Conservation (phyloP, 1,284 basidiomycete species). For the Marasmius tenuissimus region DNA sequence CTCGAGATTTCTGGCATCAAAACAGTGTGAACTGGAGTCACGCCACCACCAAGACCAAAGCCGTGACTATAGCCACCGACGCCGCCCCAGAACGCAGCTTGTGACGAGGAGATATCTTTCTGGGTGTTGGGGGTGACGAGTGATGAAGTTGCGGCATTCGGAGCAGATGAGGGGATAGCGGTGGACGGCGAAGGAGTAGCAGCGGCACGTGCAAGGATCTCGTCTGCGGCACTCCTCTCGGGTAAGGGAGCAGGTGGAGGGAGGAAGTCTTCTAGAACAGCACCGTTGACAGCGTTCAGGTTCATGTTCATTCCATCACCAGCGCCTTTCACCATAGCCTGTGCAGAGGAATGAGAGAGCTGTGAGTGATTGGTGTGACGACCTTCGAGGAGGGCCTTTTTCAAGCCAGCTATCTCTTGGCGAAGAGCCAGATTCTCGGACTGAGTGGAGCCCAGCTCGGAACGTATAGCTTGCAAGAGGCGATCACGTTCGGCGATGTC, state of each 20-base stretch:
- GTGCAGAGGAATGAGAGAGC: constrained; percentile 10
- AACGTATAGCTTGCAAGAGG: constrained; percentile 85
- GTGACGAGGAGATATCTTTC: constrained; percentile 75
- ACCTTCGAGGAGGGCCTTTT: constrained; percentile 74
- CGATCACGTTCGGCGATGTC: constrained; percentile 93
- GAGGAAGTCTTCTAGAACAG: constrained; percentile 31
- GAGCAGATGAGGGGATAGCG: constrained; percentile 13
- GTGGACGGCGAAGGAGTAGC: constrained; percentile 11
- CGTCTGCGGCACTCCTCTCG: constrained; percentile 35
- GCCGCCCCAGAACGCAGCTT: constrained; percentile 72
- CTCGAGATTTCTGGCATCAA: constrained; percentile 59
- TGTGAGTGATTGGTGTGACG: constrained; percentile 28
- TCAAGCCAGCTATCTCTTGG: constrained; percentile 82
- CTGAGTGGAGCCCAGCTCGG: constrained; percentile 78
- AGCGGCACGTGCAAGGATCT: constrained; percentile 26
- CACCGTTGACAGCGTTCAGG: constrained; percentile 13
- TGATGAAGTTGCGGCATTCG: constrained; percentile 21
- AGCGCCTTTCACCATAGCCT: constrained; percentile 12
- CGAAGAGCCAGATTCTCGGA: constrained; percentile 86
- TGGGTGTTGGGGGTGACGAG: constrained; percentile 74
- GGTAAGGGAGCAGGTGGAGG: constrained; percentile 48
- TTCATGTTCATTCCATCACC: constrained; percentile 21
- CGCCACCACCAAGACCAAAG: constrained; percentile 53
- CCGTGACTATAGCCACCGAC: constrained; percentile 31
- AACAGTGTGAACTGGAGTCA: constrained; percentile 85